phyloP scores from a whole-genome alignment of 2,329 filamentous ascomycete species.

The Arthrobotrys conoides region DNA sequence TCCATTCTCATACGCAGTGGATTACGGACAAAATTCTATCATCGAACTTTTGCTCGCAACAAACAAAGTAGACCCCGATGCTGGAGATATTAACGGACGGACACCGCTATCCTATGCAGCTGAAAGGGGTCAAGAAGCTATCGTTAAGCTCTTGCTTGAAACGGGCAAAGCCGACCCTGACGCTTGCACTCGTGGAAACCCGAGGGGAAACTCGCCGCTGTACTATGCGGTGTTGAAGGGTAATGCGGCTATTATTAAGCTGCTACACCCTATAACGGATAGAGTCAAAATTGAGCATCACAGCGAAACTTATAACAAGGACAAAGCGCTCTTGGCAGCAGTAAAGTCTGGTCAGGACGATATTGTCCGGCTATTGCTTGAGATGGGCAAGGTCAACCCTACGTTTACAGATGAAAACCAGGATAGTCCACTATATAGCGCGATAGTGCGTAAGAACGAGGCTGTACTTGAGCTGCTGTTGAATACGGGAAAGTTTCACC shows the following conservation, averaged over 20 bases:
- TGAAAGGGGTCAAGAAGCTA: too few species aligned
- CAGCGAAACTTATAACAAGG: too few species aligned
- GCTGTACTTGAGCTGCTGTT: too few species aligned
- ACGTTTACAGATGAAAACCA: neutral
- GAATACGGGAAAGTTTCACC: too few species aligned
- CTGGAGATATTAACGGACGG: neutral
- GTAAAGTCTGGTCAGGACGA: neutral
- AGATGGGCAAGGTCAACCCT: neutral
- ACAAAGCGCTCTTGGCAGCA: too few species aligned
- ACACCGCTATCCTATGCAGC: neutral
- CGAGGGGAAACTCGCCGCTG: neutral
- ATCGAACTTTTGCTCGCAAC: slow-evolving; percentile 6
- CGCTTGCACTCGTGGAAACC: neutral
- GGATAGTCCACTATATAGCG: neutral
- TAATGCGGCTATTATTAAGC: too few species aligned
- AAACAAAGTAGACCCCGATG: neutral
- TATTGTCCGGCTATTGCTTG: neutral
- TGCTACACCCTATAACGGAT: too few species aligned
- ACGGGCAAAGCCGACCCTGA: neutral
- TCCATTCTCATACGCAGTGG: neutral
- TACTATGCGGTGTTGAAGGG: neutral
- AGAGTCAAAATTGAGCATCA: too few species aligned
- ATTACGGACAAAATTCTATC: neutral
- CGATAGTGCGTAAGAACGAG: too few species aligned
- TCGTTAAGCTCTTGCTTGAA: too few species aligned